Evolutionary conservation across 768 basidiomycete genomes (phyloP).

Genomic region (Suillus sp.): DNA sequence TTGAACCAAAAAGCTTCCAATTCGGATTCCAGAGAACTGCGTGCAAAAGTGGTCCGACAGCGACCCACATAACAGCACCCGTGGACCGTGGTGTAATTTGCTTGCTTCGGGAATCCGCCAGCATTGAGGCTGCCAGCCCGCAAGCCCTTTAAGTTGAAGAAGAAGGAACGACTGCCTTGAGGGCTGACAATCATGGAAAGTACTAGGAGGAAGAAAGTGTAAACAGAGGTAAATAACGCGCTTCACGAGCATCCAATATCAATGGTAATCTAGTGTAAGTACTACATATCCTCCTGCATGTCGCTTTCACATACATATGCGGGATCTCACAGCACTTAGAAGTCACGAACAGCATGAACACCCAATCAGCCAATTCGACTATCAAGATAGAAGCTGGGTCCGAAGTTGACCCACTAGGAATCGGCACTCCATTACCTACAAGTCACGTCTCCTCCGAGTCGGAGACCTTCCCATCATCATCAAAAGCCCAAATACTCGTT

Average conservation of each 20-base stretch:
- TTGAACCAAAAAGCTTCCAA: not conserved
- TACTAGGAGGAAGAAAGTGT: not conserved
- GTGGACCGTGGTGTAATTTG: not conserved
- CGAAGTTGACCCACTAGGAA: not conserved
- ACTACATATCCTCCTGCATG: not conserved
- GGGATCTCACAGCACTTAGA: not conserved
- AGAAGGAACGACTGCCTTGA: not conserved
- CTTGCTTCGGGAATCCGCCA: not conserved
- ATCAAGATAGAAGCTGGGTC: no score
- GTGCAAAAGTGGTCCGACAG: not conserved
- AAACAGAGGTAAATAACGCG: constrained; percentile 6
- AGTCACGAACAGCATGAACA: not conserved
- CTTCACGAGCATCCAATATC: not conserved
- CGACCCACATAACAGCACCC: not conserved
- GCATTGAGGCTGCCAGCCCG: not conserved
- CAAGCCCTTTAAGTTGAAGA: not conserved
- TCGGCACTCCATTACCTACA: not conserved
- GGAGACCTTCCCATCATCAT: not conserved
- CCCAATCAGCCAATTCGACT: not conserved
- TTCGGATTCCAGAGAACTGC: not conserved
- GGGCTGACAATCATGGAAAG: no score
- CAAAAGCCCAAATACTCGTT: not conserved
- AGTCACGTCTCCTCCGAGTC: not conserved
- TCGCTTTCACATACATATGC: not conserved
- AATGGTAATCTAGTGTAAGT: not conserved